Evolutionary conservation across 805 yeast species (phyloP).

Genomic region (Starmerella powellii): DNA sequence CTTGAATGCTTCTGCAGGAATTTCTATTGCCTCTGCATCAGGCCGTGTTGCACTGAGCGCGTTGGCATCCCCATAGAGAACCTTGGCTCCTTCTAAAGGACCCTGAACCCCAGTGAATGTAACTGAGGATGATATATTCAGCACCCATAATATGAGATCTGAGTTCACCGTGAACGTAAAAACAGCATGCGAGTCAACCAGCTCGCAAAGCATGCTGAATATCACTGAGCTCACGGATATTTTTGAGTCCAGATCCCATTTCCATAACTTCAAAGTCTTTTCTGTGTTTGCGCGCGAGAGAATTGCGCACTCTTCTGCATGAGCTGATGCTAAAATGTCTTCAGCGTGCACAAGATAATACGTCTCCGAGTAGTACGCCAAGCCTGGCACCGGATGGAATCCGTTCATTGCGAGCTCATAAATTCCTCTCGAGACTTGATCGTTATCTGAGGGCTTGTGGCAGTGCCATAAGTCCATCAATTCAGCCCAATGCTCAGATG

Average conservation of each 20-base stretch:
- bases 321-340: not conserved
- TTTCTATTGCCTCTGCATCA: conserved; percentile 33
- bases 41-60: conserved; percentile 28
- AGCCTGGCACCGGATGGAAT: conserved; percentile 32
- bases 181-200: conserved; percentile 28
- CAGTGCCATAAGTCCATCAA: conserved; percentile 98
- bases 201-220: conserved; percentile 21
- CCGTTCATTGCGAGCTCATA: conserved; percentile 22
- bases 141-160: conserved; percentile 35
- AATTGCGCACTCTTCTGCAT: not conserved
- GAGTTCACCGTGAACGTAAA: conserved; percentile 23
- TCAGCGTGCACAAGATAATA: conserved; percentile 37
- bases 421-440: conserved; percentile 13
- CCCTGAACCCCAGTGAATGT: conserved; percentile 17
- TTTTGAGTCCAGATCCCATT: conserved; percentile 39
- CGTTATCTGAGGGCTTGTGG: conserved; percentile 37
- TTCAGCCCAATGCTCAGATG: conserved; percentile 88
- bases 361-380: conserved; percentile 44
- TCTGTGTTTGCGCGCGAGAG: no score
- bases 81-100: conserved; percentile 32
- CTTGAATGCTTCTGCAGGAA: conserved; percentile 29
- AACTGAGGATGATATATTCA: conserved; percentile 34
- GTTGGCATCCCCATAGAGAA: conserved; percentile 34
- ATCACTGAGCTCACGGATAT: conserved; percentile 4
- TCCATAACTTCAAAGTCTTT: conserved; percentile 32